phyloP scores from a whole-genome alignment of 2,329 filamentous ascomycete species.

The Escovopsis weberi region DNA sequence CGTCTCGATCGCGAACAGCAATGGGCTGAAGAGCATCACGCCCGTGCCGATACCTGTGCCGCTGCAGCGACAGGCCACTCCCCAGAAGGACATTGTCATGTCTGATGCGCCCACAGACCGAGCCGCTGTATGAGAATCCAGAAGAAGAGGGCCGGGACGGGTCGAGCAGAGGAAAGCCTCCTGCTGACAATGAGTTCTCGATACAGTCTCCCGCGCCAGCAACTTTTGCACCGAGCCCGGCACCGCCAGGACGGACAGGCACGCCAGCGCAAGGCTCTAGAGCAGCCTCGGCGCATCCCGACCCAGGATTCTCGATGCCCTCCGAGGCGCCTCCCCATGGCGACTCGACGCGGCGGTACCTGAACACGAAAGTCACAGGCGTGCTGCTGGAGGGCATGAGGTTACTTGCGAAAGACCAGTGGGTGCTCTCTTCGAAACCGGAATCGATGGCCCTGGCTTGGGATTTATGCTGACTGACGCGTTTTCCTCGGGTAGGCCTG shows the following conservation, averaged over 20 bases:
- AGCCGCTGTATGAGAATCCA: constrained; percentile 20
- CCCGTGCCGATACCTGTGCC: constrained; percentile 7
- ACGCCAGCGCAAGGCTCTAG: constrained; percentile 38
- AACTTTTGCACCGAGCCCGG: constrained; percentile 25
- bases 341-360: constrained; percentile 53
- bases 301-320: constrained; percentile 39
- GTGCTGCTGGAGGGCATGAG: constrained; percentile 64
- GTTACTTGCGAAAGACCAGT: constrained; percentile 55
- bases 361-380: constrained; percentile 57
- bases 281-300: constrained; percentile 42
- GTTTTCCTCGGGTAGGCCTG: constrained; percentile 31
- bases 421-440: constrained; percentile 22
- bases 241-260: constrained; percentile 29
- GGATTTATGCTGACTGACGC: background rate
- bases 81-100: constrained; percentile 28
- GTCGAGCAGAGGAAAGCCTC: background rate
- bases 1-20: constrained; percentile 9
- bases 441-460: background rate
- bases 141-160: background rate
- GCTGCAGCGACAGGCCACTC: constrained; percentile 9
- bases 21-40: constrained; percentile 10
- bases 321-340: constrained; percentile 48
- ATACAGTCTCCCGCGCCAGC: constrained; percentile 22
- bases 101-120: constrained; percentile 27
- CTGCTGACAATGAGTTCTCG: too few relatives aligned